Evolutionary conservation across 2,329 filamentous ascomycete genomes (phyloP), one percentile per base, ranked within the genome.

Genomic region (Sporothrix phasma): DNA sequence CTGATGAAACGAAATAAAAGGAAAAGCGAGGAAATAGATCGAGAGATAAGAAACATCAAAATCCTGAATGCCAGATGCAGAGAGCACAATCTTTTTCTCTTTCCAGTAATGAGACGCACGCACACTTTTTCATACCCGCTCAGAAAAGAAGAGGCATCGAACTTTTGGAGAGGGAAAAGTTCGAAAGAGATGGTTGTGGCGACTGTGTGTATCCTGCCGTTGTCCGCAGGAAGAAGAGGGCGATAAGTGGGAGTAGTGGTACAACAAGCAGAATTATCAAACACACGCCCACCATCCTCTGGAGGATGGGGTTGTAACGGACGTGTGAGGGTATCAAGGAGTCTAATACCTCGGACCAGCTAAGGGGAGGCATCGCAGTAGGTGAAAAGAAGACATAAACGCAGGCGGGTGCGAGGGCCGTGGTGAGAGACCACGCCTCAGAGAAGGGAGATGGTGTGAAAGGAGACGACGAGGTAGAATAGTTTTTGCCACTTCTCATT

Each of bases 61-160:
- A 70, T 70, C 73, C 72, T 72, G 71, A 75, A 75, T 74, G 74
- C 74, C 74, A 73, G 74, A 76, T 76, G 71, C 75, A 76, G 74
- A 76, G 73, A 74, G 76, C 76, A 75, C 74, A 73, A 74, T 73
- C 72, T 76, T 75, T 63, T 65, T 61, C 63, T 66, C 66, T 56
- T 51, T 63, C 62, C 68, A 73, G 73, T 72, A 72, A 72, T 73
- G 74, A 76, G 73, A 76, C 70, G 72, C 64, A 64, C 62, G 56
- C 65, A 31, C 61, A 63, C 26, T 34, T 46, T 63, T 66, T 65
- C 65, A 46, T 37, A 62, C 54, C 63, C 45, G 51, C 37, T 54
- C 64, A 65, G 54, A 65, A 59, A 59, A n/a, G n/a, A 19, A 46
- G 5, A 45, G 39, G 2, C 4, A 13, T 11, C 34, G 17, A 59